phyloP scores from a whole-genome alignment of 306 rosid genomes.

The Boehmeria nivea region DNA sequence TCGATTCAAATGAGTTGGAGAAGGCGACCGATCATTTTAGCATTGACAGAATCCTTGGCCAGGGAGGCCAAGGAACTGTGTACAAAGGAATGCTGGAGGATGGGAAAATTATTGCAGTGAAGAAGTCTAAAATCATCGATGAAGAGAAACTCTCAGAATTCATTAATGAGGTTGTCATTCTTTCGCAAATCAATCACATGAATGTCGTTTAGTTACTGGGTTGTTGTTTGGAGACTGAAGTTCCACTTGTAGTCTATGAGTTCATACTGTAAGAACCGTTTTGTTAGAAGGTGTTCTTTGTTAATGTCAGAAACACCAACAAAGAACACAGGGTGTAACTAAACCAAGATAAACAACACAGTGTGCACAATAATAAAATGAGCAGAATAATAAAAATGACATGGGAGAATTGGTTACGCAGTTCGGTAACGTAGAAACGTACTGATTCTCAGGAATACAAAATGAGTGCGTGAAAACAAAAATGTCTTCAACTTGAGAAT shows the following conservation, averaged over 20 bases:
- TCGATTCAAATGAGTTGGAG: slow-evolving; percentile 9
- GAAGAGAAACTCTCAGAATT: neutral
- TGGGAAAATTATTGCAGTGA: slow-evolving; percentile 19
- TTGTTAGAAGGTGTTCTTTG: no score
- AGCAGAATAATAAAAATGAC: no score
- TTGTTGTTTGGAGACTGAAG: neutral
- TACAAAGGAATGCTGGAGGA: slow-evolving; percentile 8
- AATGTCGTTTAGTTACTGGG: neutral
- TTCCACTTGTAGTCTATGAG: slow-evolving; percentile 1
- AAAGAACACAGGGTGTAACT: no score
- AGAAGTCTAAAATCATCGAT: slow-evolving; percentile 10
- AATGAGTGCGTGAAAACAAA: no score
- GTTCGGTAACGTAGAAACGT: no score
- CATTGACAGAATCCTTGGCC: slow-evolving; percentile 9
- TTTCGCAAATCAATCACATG: slow-evolving; percentile 22
- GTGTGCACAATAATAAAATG: no score
- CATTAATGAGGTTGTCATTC: slow-evolving; percentile 22
- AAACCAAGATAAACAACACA: no score
- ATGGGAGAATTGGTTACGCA: no score
- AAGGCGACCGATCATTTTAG: slow-evolving; percentile 13
- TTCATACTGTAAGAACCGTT: no score
- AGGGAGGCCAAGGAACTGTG: slow-evolving; percentile 19
- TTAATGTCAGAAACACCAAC: no score
- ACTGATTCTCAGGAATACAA: no score
- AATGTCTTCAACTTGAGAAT: no score